Evolutionary conservation across 1,284 basidiomycete species (phyloP).

Genomic region (Lentinula novae-zelandiae): DNA sequence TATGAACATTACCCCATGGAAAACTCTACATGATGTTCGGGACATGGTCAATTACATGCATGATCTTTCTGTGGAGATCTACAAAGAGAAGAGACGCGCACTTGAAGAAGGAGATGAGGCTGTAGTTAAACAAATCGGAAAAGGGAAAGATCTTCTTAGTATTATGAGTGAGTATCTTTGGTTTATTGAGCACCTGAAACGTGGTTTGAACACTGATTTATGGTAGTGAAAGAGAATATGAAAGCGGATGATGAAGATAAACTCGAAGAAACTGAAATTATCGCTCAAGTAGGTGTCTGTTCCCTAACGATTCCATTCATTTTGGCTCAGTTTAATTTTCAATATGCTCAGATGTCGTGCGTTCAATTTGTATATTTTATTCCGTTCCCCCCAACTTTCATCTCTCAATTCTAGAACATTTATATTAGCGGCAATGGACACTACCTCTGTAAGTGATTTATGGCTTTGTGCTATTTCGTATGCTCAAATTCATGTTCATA

Average conservation of each 20-base stretch:
- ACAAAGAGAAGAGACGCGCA: constrained; percentile 30
- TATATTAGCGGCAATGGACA: constrained; percentile 26
- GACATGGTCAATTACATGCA: constrained; percentile 10
- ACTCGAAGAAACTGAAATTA: constrained; percentile 8
- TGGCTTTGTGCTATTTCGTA: too few species aligned
- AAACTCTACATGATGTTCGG: constrained; percentile 3
- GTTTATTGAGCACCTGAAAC: background rate
- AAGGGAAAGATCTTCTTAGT: constrained; percentile 44
- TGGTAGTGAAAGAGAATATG: constrained; percentile 30
- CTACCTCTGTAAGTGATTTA: constrained; percentile 27
- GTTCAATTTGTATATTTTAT: background rate
- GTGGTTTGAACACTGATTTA: too few species aligned
- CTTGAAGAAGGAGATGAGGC: constrained; percentile 31
- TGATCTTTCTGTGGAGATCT: constrained; percentile 4
- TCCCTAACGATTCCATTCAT: background rate
- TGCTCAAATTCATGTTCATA: background rate
- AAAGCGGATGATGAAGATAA: constrained; percentile 24
- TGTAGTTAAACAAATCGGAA: constrained; percentile 27
- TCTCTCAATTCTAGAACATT: constrained; percentile 17
- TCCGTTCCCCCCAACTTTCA: background rate
- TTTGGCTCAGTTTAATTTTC: background rate
- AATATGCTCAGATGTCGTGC: constrained; percentile 14
- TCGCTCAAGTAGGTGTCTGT: constrained; percentile 5
- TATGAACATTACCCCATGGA: constrained; percentile 9
- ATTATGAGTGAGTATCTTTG: constrained; percentile 31